Base-by-base conservation (phyloP, 768 basidiomycete species). In the Boletus sp. region DNA sequence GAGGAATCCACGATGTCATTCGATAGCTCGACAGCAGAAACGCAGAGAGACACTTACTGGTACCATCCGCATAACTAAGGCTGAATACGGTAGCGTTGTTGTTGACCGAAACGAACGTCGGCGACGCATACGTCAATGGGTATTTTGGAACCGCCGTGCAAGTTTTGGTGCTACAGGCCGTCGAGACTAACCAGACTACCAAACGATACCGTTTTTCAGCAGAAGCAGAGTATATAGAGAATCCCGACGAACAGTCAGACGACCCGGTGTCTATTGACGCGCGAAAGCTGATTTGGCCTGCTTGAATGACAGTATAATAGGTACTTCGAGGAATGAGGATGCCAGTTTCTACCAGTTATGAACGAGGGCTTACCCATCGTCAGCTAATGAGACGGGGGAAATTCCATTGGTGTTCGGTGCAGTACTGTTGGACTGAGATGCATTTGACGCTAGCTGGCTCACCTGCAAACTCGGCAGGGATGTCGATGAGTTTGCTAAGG, bases 201-300 rank as follows among this genome's bases (percentile, higher is more conserved):
- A 33, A 50, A 32, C 38, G 15, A 34, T 7, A 13, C 2, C n/a
- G 7, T 11, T n/a, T 6, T 6, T 59, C 14, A 60, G 47, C 19
- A 47, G 25, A 15, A 15, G 5, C 3, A 38, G 10, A 35, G 40
- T 5, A 17, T 17, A 56, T 37, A 37, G 34, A 33, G 38, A 41
- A 50, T 38, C 34, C 11, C 1, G 30, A 64, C 66, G 42, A 44
- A 70, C 68, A 35, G 15, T 68, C 66, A 17, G 64, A 70, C 8
- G 88, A 90, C 17, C 77, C 90, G 1, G 89, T 91, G 65, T 92
- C 90, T 41, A 91, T 72, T 0, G 81, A 82, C 19, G 84, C 81
- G 15, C 88, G 83, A 60, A 90, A 85, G 62, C 72, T 80, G 52
- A 88, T 80, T 51, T 74, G 72, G 32, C 88, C 90, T 27, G 78